These are phyloP conservation scores for Hypsizygus marmoreus DNA, from an alignment of 768 basidiomycete genomes.

Conservation along the genomic window DNA sequence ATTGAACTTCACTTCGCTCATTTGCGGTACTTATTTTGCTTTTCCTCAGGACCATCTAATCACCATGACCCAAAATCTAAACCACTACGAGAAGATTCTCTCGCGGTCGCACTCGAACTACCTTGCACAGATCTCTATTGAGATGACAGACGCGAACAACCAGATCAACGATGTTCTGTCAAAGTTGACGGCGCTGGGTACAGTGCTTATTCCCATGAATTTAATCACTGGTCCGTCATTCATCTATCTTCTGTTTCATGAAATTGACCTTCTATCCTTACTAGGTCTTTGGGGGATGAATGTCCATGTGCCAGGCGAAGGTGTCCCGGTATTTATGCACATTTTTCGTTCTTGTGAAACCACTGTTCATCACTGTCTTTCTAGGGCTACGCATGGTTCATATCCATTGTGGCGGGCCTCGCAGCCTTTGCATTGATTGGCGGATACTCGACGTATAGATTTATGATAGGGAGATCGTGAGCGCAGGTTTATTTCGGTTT, in stretches of 20 bases:
- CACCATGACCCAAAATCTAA: constrained; percentile 99
- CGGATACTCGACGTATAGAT: constrained; percentile 75
- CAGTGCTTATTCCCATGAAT: constrained; percentile 96
- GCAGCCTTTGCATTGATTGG: constrained; percentile 82
- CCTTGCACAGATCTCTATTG: constrained; percentile 98
- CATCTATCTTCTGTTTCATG: background rate
- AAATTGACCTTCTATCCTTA: background rate
- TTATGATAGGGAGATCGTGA: constrained; percentile 55
- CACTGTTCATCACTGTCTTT: constrained; percentile 21
- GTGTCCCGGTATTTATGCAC: constrained; percentile 44
- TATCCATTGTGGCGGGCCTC: constrained; percentile 79
- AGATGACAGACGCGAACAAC: constrained; percentile 99
- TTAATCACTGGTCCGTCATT: constrained; percentile 76
- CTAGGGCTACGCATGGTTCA: constrained; percentile 79
- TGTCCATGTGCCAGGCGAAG: constrained; percentile 92
- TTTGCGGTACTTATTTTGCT: background rate
- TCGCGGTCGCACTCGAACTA: constrained; percentile 99
- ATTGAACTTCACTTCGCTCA: background rate
- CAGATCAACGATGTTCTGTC: constrained; percentile 99
- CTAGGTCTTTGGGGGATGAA: constrained; percentile 95
- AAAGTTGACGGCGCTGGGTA: constrained; percentile 96
- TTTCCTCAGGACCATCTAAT: constrained; percentile 83
- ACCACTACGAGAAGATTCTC: constrained; percentile 99
- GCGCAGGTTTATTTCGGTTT: too few species aligned
- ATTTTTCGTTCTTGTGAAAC: constrained; percentile 7